Percentiles rank a stretch among this genome's conserved stretches.
phyloP scores from a whole-genome alignment of 2,329 filamentous ascomycete genomes.

The Ophiostoma ulmi region DNA sequence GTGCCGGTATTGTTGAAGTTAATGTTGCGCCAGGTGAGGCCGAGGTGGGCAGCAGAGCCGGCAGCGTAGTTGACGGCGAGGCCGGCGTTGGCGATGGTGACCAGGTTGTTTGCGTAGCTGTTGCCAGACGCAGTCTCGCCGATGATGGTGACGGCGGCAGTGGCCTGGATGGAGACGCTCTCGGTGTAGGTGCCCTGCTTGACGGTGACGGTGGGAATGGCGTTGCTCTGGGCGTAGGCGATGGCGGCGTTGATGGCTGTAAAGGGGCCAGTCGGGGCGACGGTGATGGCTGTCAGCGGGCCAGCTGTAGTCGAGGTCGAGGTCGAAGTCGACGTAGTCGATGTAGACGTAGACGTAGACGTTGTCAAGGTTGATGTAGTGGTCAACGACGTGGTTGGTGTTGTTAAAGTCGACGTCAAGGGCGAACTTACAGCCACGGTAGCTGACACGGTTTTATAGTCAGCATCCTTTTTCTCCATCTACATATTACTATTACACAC shows the following conservation, averaged over 20 bases:
- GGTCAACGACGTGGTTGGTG: background rate
- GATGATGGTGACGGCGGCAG: conserved; percentile 8
- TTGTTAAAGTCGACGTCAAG: background rate
- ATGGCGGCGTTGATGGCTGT: conserved; percentile 43
- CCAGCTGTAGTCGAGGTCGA: background rate
- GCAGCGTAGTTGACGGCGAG: background rate
- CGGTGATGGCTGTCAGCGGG: background rate
- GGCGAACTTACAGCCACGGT: background rate
- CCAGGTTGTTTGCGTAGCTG: conserved; percentile 17
- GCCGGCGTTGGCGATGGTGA: conserved; percentile 23
- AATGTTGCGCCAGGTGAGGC: conserved; percentile 35
- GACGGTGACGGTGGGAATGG: conserved; percentile 41
- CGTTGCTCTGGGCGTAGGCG: conserved; percentile 39
- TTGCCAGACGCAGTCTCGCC: background rate
- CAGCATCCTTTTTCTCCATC: background rate
- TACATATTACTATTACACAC: background rate
- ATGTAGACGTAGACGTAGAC: background rate
- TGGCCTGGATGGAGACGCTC: conserved; percentile 34
- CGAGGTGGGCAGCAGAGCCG: conserved; percentile 26
- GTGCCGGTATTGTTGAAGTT: conserved; percentile 37
- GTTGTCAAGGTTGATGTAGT: background rate
- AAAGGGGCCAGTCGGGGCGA: conserved; percentile 35
- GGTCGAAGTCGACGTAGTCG: background rate
- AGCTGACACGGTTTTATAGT: background rate
- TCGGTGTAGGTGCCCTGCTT: conserved; percentile 44